These are phyloP conservation scores for Brassica rapa DNA, from an alignment of 345 rosid genomes.

Conservation along the genomic window DNA sequence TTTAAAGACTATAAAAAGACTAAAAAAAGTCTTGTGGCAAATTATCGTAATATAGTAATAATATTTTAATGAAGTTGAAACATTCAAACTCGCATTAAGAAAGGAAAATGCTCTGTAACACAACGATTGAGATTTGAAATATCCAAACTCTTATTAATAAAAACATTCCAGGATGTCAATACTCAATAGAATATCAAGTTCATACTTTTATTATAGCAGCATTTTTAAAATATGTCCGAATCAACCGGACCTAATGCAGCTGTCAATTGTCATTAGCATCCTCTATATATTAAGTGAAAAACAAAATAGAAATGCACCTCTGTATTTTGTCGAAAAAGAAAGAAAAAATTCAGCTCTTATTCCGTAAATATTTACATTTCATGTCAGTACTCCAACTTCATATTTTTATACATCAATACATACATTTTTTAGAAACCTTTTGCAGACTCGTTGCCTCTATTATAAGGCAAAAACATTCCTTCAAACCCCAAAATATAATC, in stretches of 20 bases:
- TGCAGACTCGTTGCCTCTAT: no score
- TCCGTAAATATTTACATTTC: not conserved
- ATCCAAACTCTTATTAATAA: not conserved
- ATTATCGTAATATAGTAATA: not conserved
- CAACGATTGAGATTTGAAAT: slow-evolving; percentile 10
- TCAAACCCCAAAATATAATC: not conserved
- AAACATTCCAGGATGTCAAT: not conserved
- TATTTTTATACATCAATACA: not conserved
- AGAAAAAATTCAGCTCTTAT: not conserved
- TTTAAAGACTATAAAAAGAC: not conserved
- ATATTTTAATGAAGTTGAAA: not conserved
- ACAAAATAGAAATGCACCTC: not conserved
- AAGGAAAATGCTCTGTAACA: not conserved
- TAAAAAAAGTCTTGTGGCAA: slow-evolving; percentile 1
- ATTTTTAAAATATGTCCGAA: not conserved
- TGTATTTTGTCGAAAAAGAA: not conserved
- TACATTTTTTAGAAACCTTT: not conserved
- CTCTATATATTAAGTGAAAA: not conserved
- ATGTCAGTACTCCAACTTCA: not conserved
- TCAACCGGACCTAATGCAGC: not conserved
- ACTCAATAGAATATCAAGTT: not conserved
- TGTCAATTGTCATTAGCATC: not conserved
- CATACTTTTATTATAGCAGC: not conserved
- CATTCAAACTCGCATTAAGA: slow-evolving; percentile 12
- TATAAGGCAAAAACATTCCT: not conserved